phyloP scores from a whole-genome alignment of 1,139 yeast species.

The Pichia sp. region DNA sequence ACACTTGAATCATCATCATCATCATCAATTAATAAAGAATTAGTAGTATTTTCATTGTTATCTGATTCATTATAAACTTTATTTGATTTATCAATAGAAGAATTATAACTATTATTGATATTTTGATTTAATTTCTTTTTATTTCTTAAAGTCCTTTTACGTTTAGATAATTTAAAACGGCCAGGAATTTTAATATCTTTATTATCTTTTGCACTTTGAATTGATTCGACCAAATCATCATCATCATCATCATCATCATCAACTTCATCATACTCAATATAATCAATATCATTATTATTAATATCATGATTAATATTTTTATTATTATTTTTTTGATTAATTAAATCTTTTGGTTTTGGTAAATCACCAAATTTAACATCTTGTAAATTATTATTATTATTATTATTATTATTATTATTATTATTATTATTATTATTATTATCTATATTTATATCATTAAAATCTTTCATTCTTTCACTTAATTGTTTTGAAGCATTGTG shows the following conservation, averaged over 20 bases:
- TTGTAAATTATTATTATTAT: constrained; percentile 1
- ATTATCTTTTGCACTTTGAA: neutral
- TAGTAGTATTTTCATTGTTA: too few species aligned
- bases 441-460: constrained; percentile 7
- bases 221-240: constrained; percentile 1
- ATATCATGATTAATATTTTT: constrained; percentile 56
- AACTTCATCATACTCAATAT: too few species aligned
- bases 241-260: neutral
- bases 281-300: constrained; percentile 24
- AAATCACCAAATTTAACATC: constrained; percentile 37
- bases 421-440: neutral
- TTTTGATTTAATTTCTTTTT: constrained; percentile 9
- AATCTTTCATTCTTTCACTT: constrained; percentile 19
- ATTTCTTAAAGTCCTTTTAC: constrained; percentile 11
- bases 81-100: too few species aligned
- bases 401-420: neutral
- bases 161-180: neutral
- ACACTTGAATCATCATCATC: too few species aligned
- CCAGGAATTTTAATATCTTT: constrained; percentile 1
- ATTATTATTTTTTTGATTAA: constrained; percentile 26
- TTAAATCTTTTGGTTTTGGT: constrained; percentile 35
- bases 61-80: too few species aligned
- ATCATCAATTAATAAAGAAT: too few species aligned
- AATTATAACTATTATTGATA: too few species aligned
- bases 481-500: constrained; percentile 29